Conservation (phyloP, 2,329 filamentous ascomycete genomes). For the Keithomyces neogunnii region DNA sequence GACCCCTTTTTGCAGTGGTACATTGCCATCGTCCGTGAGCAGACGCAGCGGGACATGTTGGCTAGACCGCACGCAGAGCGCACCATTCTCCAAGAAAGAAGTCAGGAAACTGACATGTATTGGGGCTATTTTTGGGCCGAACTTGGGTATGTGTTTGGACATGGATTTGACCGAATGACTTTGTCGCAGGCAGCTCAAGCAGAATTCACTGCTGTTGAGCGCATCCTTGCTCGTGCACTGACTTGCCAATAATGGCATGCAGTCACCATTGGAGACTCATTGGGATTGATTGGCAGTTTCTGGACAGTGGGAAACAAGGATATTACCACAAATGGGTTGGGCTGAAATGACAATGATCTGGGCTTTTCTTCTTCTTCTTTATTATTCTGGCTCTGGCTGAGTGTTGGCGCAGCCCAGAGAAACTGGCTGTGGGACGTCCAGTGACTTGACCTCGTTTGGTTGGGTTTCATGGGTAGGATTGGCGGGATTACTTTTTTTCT, state of each 20-base stretch:
- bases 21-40: conserved; percentile 44
- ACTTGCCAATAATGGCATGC: neutral
- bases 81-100: conserved; percentile 24
- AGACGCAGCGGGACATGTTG: conserved; percentile 34
- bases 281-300: neutral
- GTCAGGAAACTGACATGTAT: conserved; percentile 30
- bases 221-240: conserved; percentile 36
- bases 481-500: too few relatives aligned
- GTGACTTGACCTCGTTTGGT: too few relatives aligned
- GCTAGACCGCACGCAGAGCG: conserved; percentile 33
- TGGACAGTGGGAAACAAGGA: neutral
- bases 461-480: neutral
- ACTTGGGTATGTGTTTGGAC: conserved; percentile 31
- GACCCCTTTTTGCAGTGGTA: conserved; percentile 39
- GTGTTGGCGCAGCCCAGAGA: too few relatives aligned
- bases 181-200: conserved; percentile 34
- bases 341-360: neutral
- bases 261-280: neutral
- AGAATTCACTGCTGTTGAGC: conserved; percentile 43
- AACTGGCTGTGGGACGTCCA: too few relatives aligned
- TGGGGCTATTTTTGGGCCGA: conserved; percentile 47
- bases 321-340: neutral
- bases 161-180: conserved; percentile 37
- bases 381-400: neutral
- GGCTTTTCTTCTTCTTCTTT: neutral